Evolutionary conservation across 2,329 filamentous ascomycete species (phyloP), one percentile per base, ranked within the genome.

Genomic region (Aspergillus felis): DNA sequence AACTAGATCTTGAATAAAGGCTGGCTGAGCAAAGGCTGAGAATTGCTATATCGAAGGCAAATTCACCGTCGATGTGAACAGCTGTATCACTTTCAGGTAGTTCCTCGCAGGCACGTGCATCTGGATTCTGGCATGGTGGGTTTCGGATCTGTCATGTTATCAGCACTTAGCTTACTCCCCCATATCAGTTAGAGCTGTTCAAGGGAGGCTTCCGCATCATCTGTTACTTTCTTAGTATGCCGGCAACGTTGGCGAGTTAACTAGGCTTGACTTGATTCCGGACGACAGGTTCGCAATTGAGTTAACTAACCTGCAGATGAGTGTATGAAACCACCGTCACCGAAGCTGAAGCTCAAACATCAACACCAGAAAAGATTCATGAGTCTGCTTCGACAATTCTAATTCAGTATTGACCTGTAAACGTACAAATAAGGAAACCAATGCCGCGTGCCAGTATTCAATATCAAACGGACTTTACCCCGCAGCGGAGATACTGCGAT

Each of bases 401-500:
- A 7, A 38, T 17, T 7, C 7, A 2, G 14, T 3, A 17, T 3
- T 17, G 17, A 38, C 4, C 17, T 38, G 32, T 7, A 38, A 6
- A 14, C 32, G 12, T 35, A 17, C 32, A 38, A 35, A 17, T 17
- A 38, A 38, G 12, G 14, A 17, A 38, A 38, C 14, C 14, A 17
- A 38, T 38, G 32, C 32, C 32, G 5, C 32, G 3, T 17, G 14
- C 32, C 5, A n/a, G 4, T 38, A 38, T 17, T 17, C 14, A 38
- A 7, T 17, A 17, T 17, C 32, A 17, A 38, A 38, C 38, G 48
- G 54, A 55, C 54, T 54, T 50, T 35, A 50, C 61, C 59, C 61
- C 57, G 56, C 60, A 62, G 38, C 56, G 58, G 60, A 60, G 55
- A 47, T 57, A 10, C 47, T 58, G 55, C 57, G 50, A 58, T 48